Conservation (phyloP, 2,329 filamentous ascomycete genomes). For the Cladobotryum protrusum region DNA sequence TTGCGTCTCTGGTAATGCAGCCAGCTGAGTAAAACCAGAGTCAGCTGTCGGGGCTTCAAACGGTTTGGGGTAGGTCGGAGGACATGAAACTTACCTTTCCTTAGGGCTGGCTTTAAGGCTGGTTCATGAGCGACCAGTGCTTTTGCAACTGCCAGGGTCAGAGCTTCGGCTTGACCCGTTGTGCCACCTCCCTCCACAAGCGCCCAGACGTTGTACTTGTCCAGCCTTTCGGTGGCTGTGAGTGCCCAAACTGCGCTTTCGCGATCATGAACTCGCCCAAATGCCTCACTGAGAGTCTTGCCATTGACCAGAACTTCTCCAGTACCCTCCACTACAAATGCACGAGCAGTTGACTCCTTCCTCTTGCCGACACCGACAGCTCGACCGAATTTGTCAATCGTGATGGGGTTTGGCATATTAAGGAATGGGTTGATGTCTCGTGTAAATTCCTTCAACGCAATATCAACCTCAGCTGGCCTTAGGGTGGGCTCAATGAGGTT, state of each 20-base stretch:
- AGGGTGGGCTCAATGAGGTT: conserved; percentile 79
- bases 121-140: conserved; percentile 89
- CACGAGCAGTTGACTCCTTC: conserved; percentile 80
- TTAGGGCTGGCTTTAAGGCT: conserved; percentile 75
- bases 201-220: conserved; percentile 97
- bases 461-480: conserved; percentile 62
- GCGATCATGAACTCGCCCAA: conserved; percentile 84
- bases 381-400: conserved; percentile 70
- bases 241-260: conserved; percentile 92
- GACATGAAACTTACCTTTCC: conserved; percentile 64
- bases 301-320: conserved; percentile 89
- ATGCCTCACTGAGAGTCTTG: conserved; percentile 72
- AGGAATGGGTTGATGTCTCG: conserved; percentile 66
- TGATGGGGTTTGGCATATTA: conserved; percentile 54
- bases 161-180: conserved; percentile 91
- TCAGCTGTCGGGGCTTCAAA: conserved; percentile 23
- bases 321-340: conserved; percentile 85
- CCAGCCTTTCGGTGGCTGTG: conserved; percentile 71
- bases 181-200: conserved; percentile 78
- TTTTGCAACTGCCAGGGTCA: conserved; percentile 84
- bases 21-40: conserved; percentile 58
- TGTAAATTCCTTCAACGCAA: conserved; percentile 63
- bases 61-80: conserved; percentile 3
- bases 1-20: conserved; percentile 82
- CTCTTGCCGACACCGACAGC: conserved; percentile 76